A percentile compares a stretch with the other conserved stretches of the same genome.
phyloP scores from a whole-genome alignment of 768 basidiomycete species.

The Coprinopsis sp. region DNA sequence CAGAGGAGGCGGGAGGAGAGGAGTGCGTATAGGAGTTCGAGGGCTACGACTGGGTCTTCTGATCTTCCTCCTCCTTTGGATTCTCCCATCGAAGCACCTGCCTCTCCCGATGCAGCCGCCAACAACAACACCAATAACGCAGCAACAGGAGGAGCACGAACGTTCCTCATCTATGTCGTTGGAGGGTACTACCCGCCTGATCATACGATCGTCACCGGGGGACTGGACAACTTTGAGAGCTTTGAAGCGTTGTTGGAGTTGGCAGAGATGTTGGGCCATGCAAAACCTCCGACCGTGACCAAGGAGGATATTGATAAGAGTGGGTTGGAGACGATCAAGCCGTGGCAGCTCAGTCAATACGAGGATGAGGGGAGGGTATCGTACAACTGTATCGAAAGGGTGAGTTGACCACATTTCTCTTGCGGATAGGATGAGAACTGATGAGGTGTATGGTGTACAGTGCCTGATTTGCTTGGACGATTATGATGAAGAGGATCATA shows the following conservation, averaged over 20 bases:
- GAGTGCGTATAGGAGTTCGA: neutral
- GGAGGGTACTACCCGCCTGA: slow-evolving; percentile 92
- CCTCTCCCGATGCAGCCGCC: neutral
- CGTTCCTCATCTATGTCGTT: slow-evolving; percentile 89
- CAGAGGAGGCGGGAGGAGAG: neutral
- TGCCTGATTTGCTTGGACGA: slow-evolving; percentile 88
- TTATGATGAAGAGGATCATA: slow-evolving; percentile 70
- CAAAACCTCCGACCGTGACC: slow-evolving; percentile 76
- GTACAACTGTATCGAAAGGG: slow-evolving; percentile 76
- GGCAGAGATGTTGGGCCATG: slow-evolving; percentile 77
- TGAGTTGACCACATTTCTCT: slow-evolving; percentile 30
- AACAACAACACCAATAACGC: slow-evolving; percentile 12
- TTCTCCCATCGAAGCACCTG: no score
- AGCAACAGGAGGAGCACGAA: slow-evolving; percentile 41
- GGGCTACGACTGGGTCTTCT: neutral
- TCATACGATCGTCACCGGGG: slow-evolving; percentile 83
- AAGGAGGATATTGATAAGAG: slow-evolving; percentile 84
- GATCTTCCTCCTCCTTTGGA: no score
- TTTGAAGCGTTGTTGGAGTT: slow-evolving; percentile 83
- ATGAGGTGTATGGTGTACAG: slow-evolving; percentile 26
- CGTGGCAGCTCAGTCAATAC: slow-evolving; percentile 45
- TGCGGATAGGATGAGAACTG: slow-evolving; percentile 1
- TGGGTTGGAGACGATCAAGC: slow-evolving; percentile 72
- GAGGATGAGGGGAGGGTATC: slow-evolving; percentile 62
- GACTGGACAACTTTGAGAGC: slow-evolving; percentile 63